Conservation (phyloP, 1,284 basidiomycete genomes). For the Leccinum pachyderme region DNA sequence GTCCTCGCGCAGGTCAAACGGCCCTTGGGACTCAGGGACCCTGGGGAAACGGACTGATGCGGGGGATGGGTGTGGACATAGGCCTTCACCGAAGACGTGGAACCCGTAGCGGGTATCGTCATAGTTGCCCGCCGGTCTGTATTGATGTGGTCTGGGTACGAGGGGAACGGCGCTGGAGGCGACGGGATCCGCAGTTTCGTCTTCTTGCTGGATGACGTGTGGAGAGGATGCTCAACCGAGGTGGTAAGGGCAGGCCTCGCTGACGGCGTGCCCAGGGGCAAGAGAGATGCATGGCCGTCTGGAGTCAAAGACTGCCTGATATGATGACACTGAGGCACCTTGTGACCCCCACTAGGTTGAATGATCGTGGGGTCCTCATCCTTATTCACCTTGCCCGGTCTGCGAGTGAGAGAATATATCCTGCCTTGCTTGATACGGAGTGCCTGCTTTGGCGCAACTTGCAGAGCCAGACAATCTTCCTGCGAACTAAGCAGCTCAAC, state of each 20-base stretch:
- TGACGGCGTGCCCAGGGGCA: slow-evolving; percentile 29
- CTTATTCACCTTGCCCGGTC: slow-evolving; percentile 8
- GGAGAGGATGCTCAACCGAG: slow-evolving; percentile 10
- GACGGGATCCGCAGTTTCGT: slow-evolving; percentile 2
- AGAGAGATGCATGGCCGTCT: slow-evolving; percentile 22
- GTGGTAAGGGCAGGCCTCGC: slow-evolving; percentile 22
- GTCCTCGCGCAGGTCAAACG: slow-evolving; percentile 1
- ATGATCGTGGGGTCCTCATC: background rate
- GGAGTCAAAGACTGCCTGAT: slow-evolving; percentile 16
- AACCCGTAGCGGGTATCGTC: background rate
- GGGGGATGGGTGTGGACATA: background rate
- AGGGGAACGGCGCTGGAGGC: slow-evolving; percentile 24
- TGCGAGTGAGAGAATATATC: background rate
- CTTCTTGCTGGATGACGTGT: slow-evolving; percentile 9
- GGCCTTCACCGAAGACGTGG: background rate
- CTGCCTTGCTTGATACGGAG: background rate
- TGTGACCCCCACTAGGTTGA: background rate
- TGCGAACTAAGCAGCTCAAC: background rate
- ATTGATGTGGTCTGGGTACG: slow-evolving; percentile 14
- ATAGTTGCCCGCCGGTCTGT: background rate
- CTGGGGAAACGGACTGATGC: slow-evolving; percentile 5
- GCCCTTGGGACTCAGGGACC: slow-evolving; percentile 15
- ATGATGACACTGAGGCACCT: slow-evolving; percentile 14
- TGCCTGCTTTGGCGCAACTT: background rate
- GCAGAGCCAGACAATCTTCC: background rate